These are phyloP conservation scores for Boeremia lycopersici DNA, from an alignment of 2,329 filamentous ascomycete genomes.

Conservation along the genomic window DNA sequence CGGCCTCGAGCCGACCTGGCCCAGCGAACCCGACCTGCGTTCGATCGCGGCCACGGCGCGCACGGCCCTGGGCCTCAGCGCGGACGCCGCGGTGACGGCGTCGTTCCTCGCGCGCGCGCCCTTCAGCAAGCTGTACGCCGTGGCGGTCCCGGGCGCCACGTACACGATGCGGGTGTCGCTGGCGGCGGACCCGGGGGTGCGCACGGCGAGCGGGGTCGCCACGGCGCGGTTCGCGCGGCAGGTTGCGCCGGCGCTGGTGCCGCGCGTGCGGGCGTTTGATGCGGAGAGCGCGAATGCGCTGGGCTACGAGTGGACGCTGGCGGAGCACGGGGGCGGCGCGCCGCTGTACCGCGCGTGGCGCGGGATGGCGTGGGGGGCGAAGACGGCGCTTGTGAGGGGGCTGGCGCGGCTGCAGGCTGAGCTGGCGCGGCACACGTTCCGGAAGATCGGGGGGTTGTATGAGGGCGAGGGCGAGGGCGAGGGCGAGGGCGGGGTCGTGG, in stretches of 20 bases:
- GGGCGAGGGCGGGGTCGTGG: neutral
- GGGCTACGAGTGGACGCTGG: conserved; percentile 15
- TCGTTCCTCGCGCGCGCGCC: too few species aligned
- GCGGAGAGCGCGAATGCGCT: conserved; percentile 5
- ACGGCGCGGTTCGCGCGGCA: conserved; percentile 26
- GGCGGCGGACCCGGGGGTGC: conserved; percentile 25
- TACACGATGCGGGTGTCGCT: conserved; percentile 38
- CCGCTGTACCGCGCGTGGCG: conserved; percentile 8
- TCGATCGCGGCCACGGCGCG: too few species aligned
- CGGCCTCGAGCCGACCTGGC: conserved; percentile 14
- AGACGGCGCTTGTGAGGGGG: conserved; percentile 1
- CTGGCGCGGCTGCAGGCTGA: neutral
- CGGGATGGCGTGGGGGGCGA: conserved; percentile 7
- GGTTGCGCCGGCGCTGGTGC: conserved; percentile 16
- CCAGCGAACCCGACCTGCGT: conserved; percentile 12
- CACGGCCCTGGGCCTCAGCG: too few species aligned
- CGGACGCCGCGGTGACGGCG: too few species aligned
- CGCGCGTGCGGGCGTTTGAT: neutral
- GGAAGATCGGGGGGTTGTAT: conserved; percentile 1
- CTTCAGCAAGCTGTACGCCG: conserved; percentile 23
- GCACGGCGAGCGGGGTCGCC: conserved; percentile 25
- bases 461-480: neutral
- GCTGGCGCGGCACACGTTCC: neutral
- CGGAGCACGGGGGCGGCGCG: neutral
- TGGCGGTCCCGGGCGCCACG: too few species aligned